Conservation (phyloP, 2,329 filamentous ascomycete genomes). For the Harringtonia aguacate region DNA sequence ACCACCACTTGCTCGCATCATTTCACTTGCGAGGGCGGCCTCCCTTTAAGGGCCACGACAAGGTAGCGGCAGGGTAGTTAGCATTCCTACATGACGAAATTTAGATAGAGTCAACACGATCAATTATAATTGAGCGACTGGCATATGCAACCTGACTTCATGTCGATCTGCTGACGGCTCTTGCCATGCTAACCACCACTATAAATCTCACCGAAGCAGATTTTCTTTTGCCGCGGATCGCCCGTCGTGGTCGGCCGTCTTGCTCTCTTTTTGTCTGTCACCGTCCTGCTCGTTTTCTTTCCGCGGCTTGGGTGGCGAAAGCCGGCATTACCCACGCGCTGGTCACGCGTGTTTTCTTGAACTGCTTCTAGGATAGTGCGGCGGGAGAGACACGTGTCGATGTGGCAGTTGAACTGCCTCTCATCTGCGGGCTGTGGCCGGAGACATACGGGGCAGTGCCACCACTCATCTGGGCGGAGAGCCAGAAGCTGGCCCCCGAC, state of each 20-base stretch:
- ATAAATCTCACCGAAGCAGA: slow-evolving; percentile 33
- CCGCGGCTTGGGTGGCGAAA: slow-evolving; percentile 19
- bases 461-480: slow-evolving; percentile 39
- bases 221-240: slow-evolving; percentile 40
- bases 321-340: slow-evolving; percentile 17
- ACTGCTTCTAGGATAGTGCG: slow-evolving; percentile 79
- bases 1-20: too few relatives aligned
- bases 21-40: too few relatives aligned
- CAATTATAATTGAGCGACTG: too few relatives aligned
- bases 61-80: too few relatives aligned
- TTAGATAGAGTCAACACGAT: too few relatives aligned
- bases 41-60: too few relatives aligned
- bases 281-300: slow-evolving; percentile 23
- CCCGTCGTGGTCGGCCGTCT: slow-evolving; percentile 12
- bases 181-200: neutral
- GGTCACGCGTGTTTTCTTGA: slow-evolving; percentile 31
- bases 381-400: slow-evolving; percentile 81
- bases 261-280: slow-evolving; percentile 26
- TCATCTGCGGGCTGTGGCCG: slow-evolving; percentile 67
- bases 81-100: too few relatives aligned
- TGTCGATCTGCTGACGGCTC: too few relatives aligned
- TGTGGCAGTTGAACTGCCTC: slow-evolving; percentile 74
- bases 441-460: slow-evolving; percentile 85
- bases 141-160: too few relatives aligned
- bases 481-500: neutral